Evolutionary conservation across 768 basidiomycete genomes (phyloP), one percentile per base, ranked within the genome.

Genomic region (Collybia sp.): DNA sequence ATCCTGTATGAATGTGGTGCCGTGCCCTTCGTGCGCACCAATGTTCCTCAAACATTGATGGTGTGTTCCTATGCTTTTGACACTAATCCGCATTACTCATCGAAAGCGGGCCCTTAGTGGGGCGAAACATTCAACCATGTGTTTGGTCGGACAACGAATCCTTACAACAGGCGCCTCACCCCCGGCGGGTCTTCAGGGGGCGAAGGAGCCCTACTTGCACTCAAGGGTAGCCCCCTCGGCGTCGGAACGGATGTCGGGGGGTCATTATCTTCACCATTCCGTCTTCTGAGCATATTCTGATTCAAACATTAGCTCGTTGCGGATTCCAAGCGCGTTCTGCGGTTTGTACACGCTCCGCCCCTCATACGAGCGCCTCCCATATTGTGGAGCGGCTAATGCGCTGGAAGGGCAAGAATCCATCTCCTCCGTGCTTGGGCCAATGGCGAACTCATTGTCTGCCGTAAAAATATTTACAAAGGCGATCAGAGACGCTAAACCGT

Each of bases 131-230:
- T 70, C 57, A 85, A 85, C 58, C 66, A 79, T 52, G 69, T 84
- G 3, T 85, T 75, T 52, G 83, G 82, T 2, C 70, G 79, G 1
- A 83, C 84, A 5, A 52, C 67, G 25, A 83, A 85, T 53, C 83
- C 83, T 0, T 74, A 72, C 52, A 83, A 83, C 53, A 67, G 73
- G 2, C 61, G 64, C 0, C 64, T 83, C 31, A 82, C 79, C 1
- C 65, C 71, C 2, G 85, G 85, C 1, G 85, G 84, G 2, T 83
- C 80, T 0, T 79, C 77, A 1, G 85, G 84, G 1, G 85, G 85
- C 1, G 85, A 86, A 63, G 79, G 78, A 8, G 82, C 83, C 0
- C 65, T 85, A 0, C 48, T 85, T 2, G 83, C 75, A 0, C 65
- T 83, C 65, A 75, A 72, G 49, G 82, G 83, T 11, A 75, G 75